Evolutionary conservation across 2,329 filamentous ascomycete genomes (phyloP).

Genomic region (Fusarium mexicanum): DNA sequence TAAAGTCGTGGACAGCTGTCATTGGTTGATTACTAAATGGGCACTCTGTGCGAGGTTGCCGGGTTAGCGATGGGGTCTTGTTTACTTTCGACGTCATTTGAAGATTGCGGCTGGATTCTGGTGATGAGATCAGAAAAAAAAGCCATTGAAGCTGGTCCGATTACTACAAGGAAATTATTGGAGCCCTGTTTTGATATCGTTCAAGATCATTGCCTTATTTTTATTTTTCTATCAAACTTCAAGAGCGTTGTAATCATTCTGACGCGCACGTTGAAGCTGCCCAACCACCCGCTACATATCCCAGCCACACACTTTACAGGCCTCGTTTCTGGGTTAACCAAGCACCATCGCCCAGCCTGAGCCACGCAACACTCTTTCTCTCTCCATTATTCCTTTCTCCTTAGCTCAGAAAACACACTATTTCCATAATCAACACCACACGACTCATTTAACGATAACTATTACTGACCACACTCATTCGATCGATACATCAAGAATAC

Average conservation of each 20-base stretch:
- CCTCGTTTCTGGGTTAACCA: conserved; percentile 46
- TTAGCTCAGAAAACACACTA: background rate
- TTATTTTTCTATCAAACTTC: background rate
- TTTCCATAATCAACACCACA: background rate
- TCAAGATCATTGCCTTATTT: background rate
- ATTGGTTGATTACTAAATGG: conserved; percentile 28
- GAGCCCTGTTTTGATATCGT: background rate
- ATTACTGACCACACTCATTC: background rate
- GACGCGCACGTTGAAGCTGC: conserved; percentile 17
- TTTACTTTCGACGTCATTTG: conserved; percentile 50
- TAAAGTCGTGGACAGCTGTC: conserved; percentile 16
- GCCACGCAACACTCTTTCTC: conserved; percentile 19
- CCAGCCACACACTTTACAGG: conserved; percentile 42
- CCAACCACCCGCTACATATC: conserved; percentile 35
- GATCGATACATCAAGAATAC: background rate
- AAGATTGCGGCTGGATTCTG: background rate
- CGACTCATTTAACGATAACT: background rate
- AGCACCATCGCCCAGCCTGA: conserved; percentile 25
- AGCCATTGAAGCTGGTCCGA: background rate
- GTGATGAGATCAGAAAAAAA: background rate
- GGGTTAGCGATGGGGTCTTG: conserved; percentile 26
- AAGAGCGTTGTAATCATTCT: background rate
- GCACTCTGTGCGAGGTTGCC: conserved; percentile 37
- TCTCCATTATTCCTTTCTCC: background rate
- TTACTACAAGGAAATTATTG: background rate